phyloP scores from a whole-genome alignment of 2,329 filamentous ascomycete species.

The Coniochaeta prunicola region DNA sequence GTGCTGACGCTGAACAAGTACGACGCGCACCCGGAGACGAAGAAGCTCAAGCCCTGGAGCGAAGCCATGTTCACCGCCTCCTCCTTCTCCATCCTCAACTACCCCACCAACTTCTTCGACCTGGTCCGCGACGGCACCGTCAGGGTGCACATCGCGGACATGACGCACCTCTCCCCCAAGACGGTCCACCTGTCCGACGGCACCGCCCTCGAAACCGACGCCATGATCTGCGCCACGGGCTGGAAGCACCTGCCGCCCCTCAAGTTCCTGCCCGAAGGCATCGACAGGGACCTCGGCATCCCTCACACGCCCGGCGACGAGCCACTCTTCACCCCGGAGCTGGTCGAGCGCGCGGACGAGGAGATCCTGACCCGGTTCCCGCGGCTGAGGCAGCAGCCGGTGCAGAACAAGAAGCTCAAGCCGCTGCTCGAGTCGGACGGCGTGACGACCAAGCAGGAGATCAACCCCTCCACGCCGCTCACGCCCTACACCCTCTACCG shows the following conservation, averaged over 20 bases:
- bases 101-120: conserved; percentile 49
- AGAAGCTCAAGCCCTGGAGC: conserved; percentile 47
- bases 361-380: conserved; percentile 49
- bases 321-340: conserved; percentile 25
- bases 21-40: conserved; percentile 42
- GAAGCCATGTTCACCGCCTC: conserved; percentile 44
- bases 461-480: conserved; percentile 18
- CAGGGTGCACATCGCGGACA: conserved; percentile 43
- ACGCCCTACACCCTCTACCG: conserved; percentile 36
- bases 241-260: conserved; percentile 49
- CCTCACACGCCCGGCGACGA: conserved; percentile 27
- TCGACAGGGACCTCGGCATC: conserved; percentile 39
- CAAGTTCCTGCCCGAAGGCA: conserved; percentile 40
- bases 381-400: conserved; percentile 41
- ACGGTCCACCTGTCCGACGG: conserved; percentile 45
- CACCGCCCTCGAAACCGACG: conserved; percentile 38
- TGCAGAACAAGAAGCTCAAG: conserved; percentile 36
- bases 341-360: conserved; percentile 37
- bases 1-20: conserved; percentile 46
- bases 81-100: conserved; percentile 54
- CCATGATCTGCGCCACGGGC: conserved; percentile 49
- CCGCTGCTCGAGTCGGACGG: conserved; percentile 33
- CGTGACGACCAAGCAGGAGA: conserved; percentile 21
- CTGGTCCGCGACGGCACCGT: conserved; percentile 43
- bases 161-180: conserved; percentile 34